These are phyloP conservation scores for Euphorbia schlechtendalii DNA, from an alignment of 441 rosid genomes.

Conservation along the genomic window DNA sequence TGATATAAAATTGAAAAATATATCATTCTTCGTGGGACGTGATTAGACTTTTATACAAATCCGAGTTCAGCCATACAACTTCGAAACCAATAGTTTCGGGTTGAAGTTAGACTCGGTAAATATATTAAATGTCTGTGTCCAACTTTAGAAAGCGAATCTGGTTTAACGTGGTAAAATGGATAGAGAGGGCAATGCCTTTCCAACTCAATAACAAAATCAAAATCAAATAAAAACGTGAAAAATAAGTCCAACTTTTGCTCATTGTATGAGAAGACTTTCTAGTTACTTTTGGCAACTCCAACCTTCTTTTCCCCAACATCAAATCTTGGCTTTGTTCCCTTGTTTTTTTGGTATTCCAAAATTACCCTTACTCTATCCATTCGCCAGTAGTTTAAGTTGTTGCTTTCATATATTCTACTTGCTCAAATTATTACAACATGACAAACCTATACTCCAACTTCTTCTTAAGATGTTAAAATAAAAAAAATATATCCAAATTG, in stretches of 20 bases:
- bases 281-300: slow-evolving; percentile 20
- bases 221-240: not conserved
- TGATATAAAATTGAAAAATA: too few species aligned
- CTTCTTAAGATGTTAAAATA: not conserved
- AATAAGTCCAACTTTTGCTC: slow-evolving; percentile 18
- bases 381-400: not conserved
- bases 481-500: too few species aligned
- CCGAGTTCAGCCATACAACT: too few species aligned
- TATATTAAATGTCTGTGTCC: too few species aligned
- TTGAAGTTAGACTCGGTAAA: too few species aligned
- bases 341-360: slow-evolving; percentile 11
- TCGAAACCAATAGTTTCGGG: too few species aligned
- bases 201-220: slow-evolving; percentile 22
- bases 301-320: slow-evolving; percentile 30
- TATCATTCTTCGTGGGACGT: too few species aligned
- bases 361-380: slow-evolving; percentile 28
- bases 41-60: too few species aligned
- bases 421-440: not conserved
- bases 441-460: not conserved
- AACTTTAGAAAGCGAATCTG: too few species aligned
- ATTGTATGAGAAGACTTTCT: slow-evolving; percentile 21
- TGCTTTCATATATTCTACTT: not conserved
- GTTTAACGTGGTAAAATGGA: slow-evolving; percentile 9
- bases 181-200: slow-evolving; percentile 23
- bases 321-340: slow-evolving; percentile 24